phyloP scores from a whole-genome alignment of 208 protist species.

The Trypanosoma boissoni region DNA sequence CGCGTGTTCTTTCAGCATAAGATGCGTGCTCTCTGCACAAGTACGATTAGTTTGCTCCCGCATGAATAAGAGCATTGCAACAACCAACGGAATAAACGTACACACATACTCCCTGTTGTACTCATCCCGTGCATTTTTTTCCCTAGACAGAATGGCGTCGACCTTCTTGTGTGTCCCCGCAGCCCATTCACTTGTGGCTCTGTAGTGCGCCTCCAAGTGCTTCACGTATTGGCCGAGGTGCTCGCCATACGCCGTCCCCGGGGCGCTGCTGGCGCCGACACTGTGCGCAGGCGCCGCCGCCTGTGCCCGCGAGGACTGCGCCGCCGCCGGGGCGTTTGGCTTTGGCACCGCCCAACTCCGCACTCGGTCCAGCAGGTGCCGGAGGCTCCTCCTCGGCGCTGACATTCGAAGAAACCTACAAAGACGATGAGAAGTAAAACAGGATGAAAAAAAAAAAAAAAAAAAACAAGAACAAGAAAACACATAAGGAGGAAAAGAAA shows the following conservation, averaged over 20 bases:
- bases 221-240: conserved; percentile 47
- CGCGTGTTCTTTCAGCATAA: conserved; percentile 36
- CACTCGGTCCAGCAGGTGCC: too few species aligned
- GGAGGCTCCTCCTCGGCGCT: too few species aligned
- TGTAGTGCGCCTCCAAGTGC: conserved; percentile 32
- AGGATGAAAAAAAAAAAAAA: conserved; percentile 6
- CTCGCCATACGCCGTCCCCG: conserved; percentile 36
- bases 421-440: neutral
- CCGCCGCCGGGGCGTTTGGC: too few species aligned
- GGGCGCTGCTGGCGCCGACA: neutral
- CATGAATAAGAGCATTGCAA: conserved; percentile 42
- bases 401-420: neutral
- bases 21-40: conserved; percentile 38
- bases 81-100: conserved; percentile 47
- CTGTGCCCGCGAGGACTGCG: too few species aligned
- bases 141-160: conserved; percentile 7
- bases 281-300: too few species aligned
- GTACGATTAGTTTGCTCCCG: conserved; percentile 40
- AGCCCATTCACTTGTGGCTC: conserved; percentile 7
- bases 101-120: conserved; percentile 42
- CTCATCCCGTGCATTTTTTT: conserved; percentile 13
- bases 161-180: conserved; percentile 15
- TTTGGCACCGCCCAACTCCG: too few species aligned
- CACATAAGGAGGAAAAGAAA: neutral
- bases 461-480: neutral